Conservation (phyloP, 1,284 basidiomycete species). For the Caloboletus inedulis region DNA sequence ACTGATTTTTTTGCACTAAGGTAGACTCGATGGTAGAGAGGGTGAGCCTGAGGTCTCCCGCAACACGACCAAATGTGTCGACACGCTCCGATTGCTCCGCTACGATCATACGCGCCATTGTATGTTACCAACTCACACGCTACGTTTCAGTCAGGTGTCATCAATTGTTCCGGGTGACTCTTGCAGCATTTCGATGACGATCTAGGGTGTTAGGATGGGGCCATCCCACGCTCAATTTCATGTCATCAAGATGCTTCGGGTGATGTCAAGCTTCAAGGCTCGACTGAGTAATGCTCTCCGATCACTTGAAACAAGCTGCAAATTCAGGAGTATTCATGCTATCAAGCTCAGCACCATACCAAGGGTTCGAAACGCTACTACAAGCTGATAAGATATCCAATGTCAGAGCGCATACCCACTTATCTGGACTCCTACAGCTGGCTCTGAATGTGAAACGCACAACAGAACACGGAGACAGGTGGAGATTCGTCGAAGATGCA, state of each 20-base stretch:
- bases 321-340: not conserved
- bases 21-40: no score
- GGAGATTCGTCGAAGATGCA: not conserved
- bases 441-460: not conserved
- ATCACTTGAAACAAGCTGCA: not conserved
- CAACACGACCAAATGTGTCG: no score
- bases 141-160: no score
- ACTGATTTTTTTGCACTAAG: no score
- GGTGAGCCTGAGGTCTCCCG: no score
- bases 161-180: not conserved
- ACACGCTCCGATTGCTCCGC: no score
- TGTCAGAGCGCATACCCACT: not conserved
- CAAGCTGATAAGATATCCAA: not conserved
- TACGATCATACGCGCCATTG: no score
- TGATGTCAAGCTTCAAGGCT: not conserved
- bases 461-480: not conserved
- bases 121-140: no score
- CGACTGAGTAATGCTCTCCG: not conserved
- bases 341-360: not conserved
- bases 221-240: not conserved
- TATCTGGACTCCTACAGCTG: not conserved
- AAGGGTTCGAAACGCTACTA: not conserved
- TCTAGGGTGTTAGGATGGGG: no score
- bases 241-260: not conserved
- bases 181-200: no score